These are phyloP conservation scores for Plantago coronopus DNA, from an alignment of 305 asterid genomes.

Conservation along the genomic window DNA sequence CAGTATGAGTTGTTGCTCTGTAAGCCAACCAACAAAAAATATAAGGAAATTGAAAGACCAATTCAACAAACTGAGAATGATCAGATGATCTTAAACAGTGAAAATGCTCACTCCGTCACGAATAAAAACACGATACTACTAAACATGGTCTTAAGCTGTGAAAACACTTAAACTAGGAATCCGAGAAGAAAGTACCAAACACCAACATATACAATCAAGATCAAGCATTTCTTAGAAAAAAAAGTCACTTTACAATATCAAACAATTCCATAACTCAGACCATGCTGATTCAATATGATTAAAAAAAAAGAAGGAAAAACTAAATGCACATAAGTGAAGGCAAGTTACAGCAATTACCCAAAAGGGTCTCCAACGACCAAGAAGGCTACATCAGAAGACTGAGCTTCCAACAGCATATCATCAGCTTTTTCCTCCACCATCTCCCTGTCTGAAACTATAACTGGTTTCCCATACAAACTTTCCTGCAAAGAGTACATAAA, in stretches of 20 bases:
- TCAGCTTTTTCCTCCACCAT: slow-evolving; percentile 88
- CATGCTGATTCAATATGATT: not conserved
- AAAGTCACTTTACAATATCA: not conserved
- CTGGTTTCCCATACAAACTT: slow-evolving; percentile 62
- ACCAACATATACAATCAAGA: not conserved
- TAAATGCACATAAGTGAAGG: too few species aligned
- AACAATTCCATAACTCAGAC: too few species aligned
- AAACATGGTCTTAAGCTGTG: too few species aligned
- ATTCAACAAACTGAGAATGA: not conserved
- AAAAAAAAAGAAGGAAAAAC: not conserved
- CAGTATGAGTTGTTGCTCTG: slow-evolving; percentile 94
- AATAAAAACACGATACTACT: too few species aligned
- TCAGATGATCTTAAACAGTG: slow-evolving; percentile 10
- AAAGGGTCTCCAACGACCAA: slow-evolving; percentile 97
- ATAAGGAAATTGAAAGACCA: slow-evolving; percentile 9
- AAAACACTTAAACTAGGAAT: too few species aligned
- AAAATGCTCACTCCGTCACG: not conserved
- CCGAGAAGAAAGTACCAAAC: too few species aligned
- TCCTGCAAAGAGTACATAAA: slow-evolving; percentile 46
- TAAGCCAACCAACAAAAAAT: slow-evolving; percentile 15
- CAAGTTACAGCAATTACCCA: not conserved
- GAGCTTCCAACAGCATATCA: slow-evolving; percentile 71
- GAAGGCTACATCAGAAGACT: slow-evolving; percentile 67
- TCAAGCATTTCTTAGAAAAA: not conserved
- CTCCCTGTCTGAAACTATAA: slow-evolving; percentile 75